Conservation (phyloP, 2,329 filamentous ascomycete genomes). For the Cyphellophora attinorum region DNA sequence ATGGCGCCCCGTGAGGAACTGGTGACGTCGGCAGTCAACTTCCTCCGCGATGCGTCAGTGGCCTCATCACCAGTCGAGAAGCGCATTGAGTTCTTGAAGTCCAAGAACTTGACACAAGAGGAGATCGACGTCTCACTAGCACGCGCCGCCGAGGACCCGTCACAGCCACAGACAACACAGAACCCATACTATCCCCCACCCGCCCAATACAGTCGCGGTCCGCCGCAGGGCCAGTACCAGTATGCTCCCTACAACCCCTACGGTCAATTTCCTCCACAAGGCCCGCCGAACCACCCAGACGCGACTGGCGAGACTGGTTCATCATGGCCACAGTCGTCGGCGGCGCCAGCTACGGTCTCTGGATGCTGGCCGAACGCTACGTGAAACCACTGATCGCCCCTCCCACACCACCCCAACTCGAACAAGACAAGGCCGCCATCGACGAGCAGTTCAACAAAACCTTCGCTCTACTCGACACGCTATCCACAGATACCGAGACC, state of each 20-base stretch:
- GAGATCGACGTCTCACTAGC: constrained; percentile 81
- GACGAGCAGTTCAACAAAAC: constrained; percentile 90
- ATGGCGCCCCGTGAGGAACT: constrained; percentile 93
- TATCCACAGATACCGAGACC: constrained; percentile 78
- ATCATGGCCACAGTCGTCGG: constrained; percentile 97
- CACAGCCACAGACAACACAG: constrained; percentile 36
- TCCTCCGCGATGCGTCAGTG: constrained; percentile 90
- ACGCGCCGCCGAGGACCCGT: constrained; percentile 35
- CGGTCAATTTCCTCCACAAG: constrained; percentile 40
- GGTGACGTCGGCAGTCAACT: constrained; percentile 67
- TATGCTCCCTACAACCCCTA: constrained; percentile 43
- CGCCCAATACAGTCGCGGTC: constrained; percentile 28
- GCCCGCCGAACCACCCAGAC: constrained; percentile 55
- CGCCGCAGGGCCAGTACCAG: constrained; percentile 30
- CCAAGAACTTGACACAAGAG: constrained; percentile 94
- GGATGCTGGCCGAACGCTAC: constrained; percentile 84
- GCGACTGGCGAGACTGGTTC: constrained; percentile 98
- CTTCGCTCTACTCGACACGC: constrained; percentile 82
- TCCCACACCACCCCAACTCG: constrained; percentile 84
- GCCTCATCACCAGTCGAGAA: constrained; percentile 85
- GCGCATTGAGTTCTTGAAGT: constrained; percentile 82
- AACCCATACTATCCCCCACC: constrained; percentile 28
- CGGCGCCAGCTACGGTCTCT: constrained; percentile 80
- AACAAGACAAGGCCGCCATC: constrained; percentile 86
- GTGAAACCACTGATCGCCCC: constrained; percentile 84